phyloP scores from a whole-genome alignment of 2,329 filamentous ascomycete genomes.

The Alternaria novae-zelandiae region DNA sequence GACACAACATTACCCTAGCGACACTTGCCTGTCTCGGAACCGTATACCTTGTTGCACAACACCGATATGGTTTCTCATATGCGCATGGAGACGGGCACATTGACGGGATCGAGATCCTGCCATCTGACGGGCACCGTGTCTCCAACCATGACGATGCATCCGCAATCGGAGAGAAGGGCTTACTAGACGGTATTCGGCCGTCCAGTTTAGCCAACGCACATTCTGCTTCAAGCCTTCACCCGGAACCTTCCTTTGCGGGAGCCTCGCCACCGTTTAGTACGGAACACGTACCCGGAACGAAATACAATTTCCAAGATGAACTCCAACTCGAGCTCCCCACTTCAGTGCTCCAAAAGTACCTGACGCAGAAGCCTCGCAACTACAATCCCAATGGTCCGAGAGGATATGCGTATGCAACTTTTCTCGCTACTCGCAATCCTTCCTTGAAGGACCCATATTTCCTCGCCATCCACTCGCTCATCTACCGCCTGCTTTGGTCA shows the following conservation, averaged over 20 bases:
- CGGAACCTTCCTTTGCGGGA: neutral
- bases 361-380: slow-evolving; percentile 30
- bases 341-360: slow-evolving; percentile 19
- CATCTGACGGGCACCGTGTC: neutral
- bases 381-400: slow-evolving; percentile 23
- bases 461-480: slow-evolving; percentile 41
- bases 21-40: slow-evolving; percentile 12
- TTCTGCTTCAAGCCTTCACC: neutral
- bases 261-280: neutral
- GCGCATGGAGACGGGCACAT: neutral
- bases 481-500: slow-evolving; percentile 44
- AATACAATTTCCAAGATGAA: slow-evolving; percentile 37
- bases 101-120: slow-evolving; percentile 6
- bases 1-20: slow-evolving; percentile 13
- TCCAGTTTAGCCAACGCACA: neutral
- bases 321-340: slow-evolving; percentile 32
- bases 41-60: slow-evolving; percentile 1
- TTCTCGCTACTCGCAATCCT: slow-evolving; percentile 39
- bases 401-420: slow-evolving; percentile 40
- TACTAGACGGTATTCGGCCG: neutral
- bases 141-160: neutral
- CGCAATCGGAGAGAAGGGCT: neutral
- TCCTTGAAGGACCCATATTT: slow-evolving; percentile 46
- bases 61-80: neutral
- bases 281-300: slow-evolving; percentile 9